Evolutionary conservation across 2,329 filamentous ascomycete genomes (phyloP).

Genomic region (Fusarium camptoceras): DNA sequence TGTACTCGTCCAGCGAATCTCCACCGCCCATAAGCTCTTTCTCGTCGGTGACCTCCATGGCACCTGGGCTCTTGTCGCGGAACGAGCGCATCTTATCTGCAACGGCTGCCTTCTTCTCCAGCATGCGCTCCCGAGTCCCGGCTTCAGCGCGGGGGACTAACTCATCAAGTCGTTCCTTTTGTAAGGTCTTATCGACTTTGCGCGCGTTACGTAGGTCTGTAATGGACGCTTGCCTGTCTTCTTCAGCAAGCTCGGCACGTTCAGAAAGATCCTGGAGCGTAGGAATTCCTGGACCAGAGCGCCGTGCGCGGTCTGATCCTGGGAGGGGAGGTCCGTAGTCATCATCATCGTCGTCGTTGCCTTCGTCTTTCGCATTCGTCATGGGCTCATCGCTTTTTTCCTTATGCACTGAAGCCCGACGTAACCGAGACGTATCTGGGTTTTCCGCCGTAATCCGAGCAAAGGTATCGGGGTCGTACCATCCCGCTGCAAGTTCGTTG

Average conservation of each 20-base stretch:
- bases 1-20: slow-evolving; percentile 74
- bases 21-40: slow-evolving; percentile 81
- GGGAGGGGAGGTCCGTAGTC: slow-evolving; percentile 64
- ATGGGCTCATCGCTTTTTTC: slow-evolving; percentile 57
- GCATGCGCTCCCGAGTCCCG: slow-evolving; percentile 81
- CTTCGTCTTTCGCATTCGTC: slow-evolving; percentile 55
- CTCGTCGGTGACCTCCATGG: slow-evolving; percentile 67
- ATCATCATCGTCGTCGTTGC: slow-evolving; percentile 67
- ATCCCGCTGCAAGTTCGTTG: slow-evolving; percentile 86
- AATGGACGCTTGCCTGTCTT: slow-evolving; percentile 63
- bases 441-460: slow-evolving; percentile 50
- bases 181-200: slow-evolving; percentile 71
- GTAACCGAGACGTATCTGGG: slow-evolving; percentile 12
- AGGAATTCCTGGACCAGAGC: slow-evolving; percentile 72
- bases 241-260: slow-evolving; percentile 61
- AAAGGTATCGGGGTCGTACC: slow-evolving; percentile 88
- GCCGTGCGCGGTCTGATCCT: slow-evolving; percentile 40
- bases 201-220: slow-evolving; percentile 71
- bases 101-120: slow-evolving; percentile 85
- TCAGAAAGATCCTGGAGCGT: slow-evolving; percentile 78
- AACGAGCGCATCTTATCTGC: slow-evolving; percentile 81
- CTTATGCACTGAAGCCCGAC: slow-evolving; percentile 18
- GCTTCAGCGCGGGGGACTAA: slow-evolving; percentile 84
- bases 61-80: slow-evolving; percentile 72
- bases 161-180: slow-evolving; percentile 83